phyloP scores from a whole-genome alignment of 108 stramenopile genomes.

The Nitzschia inconspicua region DNA sequence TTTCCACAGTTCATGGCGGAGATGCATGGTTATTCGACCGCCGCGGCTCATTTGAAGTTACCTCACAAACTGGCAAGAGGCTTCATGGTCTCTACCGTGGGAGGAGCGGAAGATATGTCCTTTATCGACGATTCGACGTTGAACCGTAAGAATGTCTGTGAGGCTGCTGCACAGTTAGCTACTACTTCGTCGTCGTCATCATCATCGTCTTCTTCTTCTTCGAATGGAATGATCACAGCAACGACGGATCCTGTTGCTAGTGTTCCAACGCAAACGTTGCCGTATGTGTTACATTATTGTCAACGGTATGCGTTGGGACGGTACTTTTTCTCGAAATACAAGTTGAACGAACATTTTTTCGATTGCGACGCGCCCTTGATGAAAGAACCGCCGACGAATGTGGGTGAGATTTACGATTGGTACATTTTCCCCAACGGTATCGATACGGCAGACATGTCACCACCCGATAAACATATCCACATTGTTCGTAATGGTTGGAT shows the following conservation, averaged over 20 bases:
- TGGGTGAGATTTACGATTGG: slow-evolving; percentile 16
- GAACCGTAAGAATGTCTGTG: background rate
- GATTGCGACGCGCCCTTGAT: slow-evolving; percentile 60
- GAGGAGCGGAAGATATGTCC: background rate
- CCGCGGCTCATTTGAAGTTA: slow-evolving; percentile 59
- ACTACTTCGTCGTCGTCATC: no score
- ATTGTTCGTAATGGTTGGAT: slow-evolving; percentile 17
- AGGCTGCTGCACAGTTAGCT: slow-evolving; percentile 5
- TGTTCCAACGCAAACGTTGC: slow-evolving; percentile 8
- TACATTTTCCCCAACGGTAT: background rate
- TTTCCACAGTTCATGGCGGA: slow-evolving; percentile 53
- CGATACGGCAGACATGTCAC: slow-evolving; percentile 5
- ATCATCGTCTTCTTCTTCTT: background rate
- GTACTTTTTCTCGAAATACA: slow-evolving; percentile 56
- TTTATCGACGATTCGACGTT: slow-evolving; percentile 2
- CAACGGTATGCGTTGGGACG: slow-evolving; percentile 43
- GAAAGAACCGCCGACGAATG: slow-evolving; percentile 52
- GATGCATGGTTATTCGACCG: slow-evolving; percentile 77
- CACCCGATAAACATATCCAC: background rate
- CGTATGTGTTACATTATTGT: slow-evolving; percentile 59
- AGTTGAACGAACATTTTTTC: slow-evolving; percentile 38
- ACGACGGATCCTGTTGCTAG: slow-evolving; percentile 17
- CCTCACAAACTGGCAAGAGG: slow-evolving; percentile 45
- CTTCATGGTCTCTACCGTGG: slow-evolving; percentile 50
- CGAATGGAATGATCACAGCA: slow-evolving; percentile 7